Conservation (phyloP, 345 rosid species). For the Arabis alpina region DNA sequence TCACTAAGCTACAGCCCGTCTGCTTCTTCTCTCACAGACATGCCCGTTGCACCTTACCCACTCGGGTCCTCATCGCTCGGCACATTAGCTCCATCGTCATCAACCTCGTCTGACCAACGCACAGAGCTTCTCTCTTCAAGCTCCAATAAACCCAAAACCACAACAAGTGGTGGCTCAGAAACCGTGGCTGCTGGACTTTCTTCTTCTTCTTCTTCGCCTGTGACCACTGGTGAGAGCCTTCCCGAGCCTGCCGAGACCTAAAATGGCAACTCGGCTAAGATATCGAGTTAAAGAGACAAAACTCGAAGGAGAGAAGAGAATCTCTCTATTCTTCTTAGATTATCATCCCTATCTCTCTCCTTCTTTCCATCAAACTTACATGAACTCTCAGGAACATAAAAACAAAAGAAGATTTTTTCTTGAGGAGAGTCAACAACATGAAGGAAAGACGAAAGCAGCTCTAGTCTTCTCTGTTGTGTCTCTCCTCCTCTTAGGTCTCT, state of each 20-base stretch:
- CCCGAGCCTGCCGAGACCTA: slow-evolving; percentile 34
- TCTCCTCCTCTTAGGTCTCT: slow-evolving; percentile 43
- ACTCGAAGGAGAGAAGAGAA: slow-evolving; percentile 31
- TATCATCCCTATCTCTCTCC: slow-evolving; percentile 21
- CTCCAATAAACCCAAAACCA: slow-evolving; percentile 44
- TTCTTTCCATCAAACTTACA: slow-evolving; percentile 30
- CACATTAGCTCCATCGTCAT: slow-evolving; percentile 60
- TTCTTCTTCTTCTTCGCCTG: slow-evolving; percentile 44
- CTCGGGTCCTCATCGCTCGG: slow-evolving; percentile 64
- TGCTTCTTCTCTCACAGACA: slow-evolving; percentile 76
- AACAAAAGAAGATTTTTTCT: neutral
- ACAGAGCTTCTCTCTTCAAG: slow-evolving; percentile 53
- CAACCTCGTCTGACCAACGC: slow-evolving; percentile 51
- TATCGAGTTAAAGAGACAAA: slow-evolving; percentile 33
- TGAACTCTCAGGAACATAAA: slow-evolving; percentile 40
- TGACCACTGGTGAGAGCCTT: slow-evolving; percentile 24
- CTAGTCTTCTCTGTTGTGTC: slow-evolving; percentile 32
- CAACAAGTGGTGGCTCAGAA: slow-evolving; percentile 45
- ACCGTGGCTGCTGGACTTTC: slow-evolving; percentile 50
- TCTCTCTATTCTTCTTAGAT: slow-evolving; percentile 26
- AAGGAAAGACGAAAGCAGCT: slow-evolving; percentile 29
- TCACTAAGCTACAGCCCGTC: slow-evolving; percentile 69
- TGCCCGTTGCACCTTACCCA: slow-evolving; percentile 75
- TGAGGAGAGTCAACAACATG: slow-evolving; percentile 28
- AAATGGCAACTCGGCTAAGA: slow-evolving; percentile 22